Evolutionary conservation across 2,329 filamentous ascomycete species (phyloP).

Genomic region (Cadophora luteo-olivacea): DNA sequence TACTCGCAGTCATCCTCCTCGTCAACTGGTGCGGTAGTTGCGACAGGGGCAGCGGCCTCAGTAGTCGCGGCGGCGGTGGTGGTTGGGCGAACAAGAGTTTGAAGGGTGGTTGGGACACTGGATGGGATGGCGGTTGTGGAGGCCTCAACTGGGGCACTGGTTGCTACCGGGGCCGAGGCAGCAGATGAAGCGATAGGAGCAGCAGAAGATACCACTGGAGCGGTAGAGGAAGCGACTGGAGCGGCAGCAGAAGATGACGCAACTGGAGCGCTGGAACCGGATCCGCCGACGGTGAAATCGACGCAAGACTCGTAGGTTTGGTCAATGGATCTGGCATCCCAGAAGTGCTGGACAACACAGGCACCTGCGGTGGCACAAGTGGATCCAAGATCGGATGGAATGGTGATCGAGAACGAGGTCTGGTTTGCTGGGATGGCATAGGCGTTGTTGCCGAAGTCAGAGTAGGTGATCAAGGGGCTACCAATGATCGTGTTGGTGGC

Average conservation of each 20-base stretch:
- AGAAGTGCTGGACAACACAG: slow-evolving; percentile 59
- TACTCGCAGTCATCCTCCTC: slow-evolving; percentile 15
- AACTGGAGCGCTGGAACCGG: slow-evolving; percentile 9
- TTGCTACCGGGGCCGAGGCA: slow-evolving; percentile 11
- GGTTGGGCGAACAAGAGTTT: slow-evolving; percentile 6
- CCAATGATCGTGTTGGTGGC: slow-evolving; percentile 57
- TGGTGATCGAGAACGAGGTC: slow-evolving; percentile 58
- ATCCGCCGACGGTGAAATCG: slow-evolving; percentile 50
- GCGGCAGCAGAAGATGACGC: slow-evolving; percentile 7
- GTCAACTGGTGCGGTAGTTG: neutral
- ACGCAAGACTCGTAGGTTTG: slow-evolving; percentile 65
- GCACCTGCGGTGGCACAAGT: slow-evolving; percentile 38
- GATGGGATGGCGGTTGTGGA: neutral
- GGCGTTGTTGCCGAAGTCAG: slow-evolving; percentile 55
- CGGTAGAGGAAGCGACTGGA: no score
- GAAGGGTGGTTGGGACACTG: slow-evolving; percentile 13
- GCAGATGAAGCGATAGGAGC: slow-evolving; percentile 10
- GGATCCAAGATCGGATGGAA: slow-evolving; percentile 55
- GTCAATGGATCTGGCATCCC: slow-evolving; percentile 55
- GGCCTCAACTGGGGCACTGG: neutral
- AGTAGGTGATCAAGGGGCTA: slow-evolving; percentile 53
- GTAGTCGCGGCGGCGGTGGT: neutral
- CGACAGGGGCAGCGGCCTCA: neutral
- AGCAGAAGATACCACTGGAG: no score
- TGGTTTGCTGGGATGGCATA: slow-evolving; percentile 52